Conservation (phyloP, 1,139 yeast species). For the Candida smagusa region DNA sequence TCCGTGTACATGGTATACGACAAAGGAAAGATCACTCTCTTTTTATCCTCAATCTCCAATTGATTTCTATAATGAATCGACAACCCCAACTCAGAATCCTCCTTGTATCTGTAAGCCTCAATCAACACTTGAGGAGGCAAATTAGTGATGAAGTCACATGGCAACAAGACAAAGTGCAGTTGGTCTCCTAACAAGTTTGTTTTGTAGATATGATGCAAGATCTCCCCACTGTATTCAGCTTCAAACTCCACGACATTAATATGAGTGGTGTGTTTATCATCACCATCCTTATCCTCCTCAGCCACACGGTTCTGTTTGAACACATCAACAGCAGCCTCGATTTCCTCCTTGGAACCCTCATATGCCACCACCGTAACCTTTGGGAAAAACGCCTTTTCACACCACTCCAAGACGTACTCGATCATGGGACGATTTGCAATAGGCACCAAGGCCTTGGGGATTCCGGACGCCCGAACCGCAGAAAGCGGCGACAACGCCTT, state of each 20-base stretch:
- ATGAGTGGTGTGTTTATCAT: slow-evolving; percentile 5
- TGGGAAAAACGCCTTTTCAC: slow-evolving; percentile 78
- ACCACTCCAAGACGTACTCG: slow-evolving; percentile 87
- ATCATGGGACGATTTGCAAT: slow-evolving; percentile 90
- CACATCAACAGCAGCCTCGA: slow-evolving; percentile 44
- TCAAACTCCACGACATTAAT: slow-evolving; percentile 48
- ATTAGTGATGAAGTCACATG: slow-evolving; percentile 92
- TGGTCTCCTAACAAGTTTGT: slow-evolving; percentile 32
- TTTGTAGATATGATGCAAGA: slow-evolving; percentile 49
- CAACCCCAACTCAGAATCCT: slow-evolving; percentile 64
- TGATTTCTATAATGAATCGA: slow-evolving; percentile 68
- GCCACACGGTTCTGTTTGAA: slow-evolving; percentile 28
- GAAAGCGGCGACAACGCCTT: slow-evolving; percentile 70
- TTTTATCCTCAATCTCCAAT: slow-evolving; percentile 76
- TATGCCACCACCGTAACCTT: slow-evolving; percentile 43
- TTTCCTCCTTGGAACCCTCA: slow-evolving; percentile 23
- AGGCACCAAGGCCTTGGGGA: slow-evolving; percentile 83
- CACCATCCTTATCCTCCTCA: slow-evolving; percentile 2
- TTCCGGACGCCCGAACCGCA: slow-evolving; percentile 52
- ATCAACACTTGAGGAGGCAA: slow-evolving; percentile 86
- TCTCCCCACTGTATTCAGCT: slow-evolving; percentile 60
- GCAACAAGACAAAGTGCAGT: slow-evolving; percentile 66
- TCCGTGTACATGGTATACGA: slow-evolving; percentile 50
- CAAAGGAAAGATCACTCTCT: slow-evolving; percentile 50
- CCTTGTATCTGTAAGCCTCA: slow-evolving; percentile 75